These are phyloP conservation scores for Vanderwaltozyma polyspora DNA, from an alignment of 805 yeast species.

Conservation along the genomic window DNA sequence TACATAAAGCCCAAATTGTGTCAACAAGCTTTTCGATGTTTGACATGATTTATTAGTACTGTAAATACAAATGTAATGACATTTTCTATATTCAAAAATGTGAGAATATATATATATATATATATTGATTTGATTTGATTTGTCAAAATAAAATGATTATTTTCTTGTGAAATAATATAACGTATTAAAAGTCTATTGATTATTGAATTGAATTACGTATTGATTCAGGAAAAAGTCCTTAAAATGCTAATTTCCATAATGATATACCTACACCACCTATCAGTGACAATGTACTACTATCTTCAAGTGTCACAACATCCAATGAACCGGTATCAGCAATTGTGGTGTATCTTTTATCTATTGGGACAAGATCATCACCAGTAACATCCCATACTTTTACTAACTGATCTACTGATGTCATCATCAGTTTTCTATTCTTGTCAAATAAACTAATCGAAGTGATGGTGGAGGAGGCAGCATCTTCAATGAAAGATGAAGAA, in stretches of 20 bases:
- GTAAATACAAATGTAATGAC: neutral
- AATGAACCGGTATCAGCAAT: conserved; percentile 85
- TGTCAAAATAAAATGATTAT: no score
- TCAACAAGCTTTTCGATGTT: no score
- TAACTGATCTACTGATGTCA: conserved; percentile 78
- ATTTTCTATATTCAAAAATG: no score
- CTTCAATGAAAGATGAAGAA: conserved; percentile 29
- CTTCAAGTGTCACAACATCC: conserved; percentile 28
- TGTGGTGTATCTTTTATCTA: conserved; percentile 51
- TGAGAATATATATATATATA: conserved; percentile 1
- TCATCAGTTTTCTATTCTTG: conserved; percentile 30
- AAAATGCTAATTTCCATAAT: conserved; percentile 32
- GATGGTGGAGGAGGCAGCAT: conserved; percentile 81
- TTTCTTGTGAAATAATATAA: no score
- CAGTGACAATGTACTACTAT: conserved; percentile 29
- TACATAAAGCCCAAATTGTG: no score
- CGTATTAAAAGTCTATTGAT: no score
- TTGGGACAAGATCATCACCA: conserved; percentile 17
- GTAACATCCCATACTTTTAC: conserved; percentile 51
- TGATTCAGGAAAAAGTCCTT: no score
- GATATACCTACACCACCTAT: conserved; percentile 84
- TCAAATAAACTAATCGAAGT: conserved; percentile 44
- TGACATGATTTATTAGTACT: no score
- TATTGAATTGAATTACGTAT: no score
- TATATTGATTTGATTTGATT: neutral